A percentile compares a stretch with the other conserved stretches of the same genome.
These are phyloP conservation scores for Prunus mume DNA, from an alignment of 306 rosid species.

Conservation along the genomic window DNA sequence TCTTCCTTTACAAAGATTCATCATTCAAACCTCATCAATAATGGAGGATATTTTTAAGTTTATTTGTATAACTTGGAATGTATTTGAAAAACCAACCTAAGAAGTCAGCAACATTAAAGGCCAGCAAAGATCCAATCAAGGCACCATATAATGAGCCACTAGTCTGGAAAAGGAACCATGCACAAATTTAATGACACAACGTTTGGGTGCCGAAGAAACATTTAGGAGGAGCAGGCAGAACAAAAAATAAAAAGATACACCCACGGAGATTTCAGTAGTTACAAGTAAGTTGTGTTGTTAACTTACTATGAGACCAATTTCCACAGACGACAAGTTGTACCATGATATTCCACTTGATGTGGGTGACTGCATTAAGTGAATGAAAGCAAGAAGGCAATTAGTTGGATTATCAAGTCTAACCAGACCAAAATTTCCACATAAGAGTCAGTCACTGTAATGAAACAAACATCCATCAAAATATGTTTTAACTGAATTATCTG, in stretches of 20 bases:
- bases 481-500: background rate
- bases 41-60: conserved; percentile 11
- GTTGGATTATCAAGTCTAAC: background rate
- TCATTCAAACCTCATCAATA: conserved; percentile 31
- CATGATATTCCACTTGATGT: conserved; percentile 81
- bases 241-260: background rate
- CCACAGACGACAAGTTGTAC: conserved; percentile 73
- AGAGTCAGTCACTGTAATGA: background rate
- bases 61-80: conserved; percentile 13
- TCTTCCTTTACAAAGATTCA: conserved; percentile 54
- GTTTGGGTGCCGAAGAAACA: background rate
- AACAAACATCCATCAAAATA: background rate
- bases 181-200: background rate
- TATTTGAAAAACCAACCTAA: conserved; percentile 51
- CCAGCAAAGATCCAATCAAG: conserved; percentile 82
- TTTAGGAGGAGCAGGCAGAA: background rate
- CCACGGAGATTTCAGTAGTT: conserved; percentile 20
- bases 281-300: conserved; percentile 11
- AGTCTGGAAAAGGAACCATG: conserved; percentile 61
- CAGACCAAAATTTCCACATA: background rate
- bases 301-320: conserved; percentile 91
- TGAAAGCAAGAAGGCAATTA: conserved; percentile 6
- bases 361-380: conserved; percentile 57
- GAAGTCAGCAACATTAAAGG: conserved; percentile 82
- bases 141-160: conserved; percentile 98